These are phyloP conservation scores for Rhodotorula toruloides DNA, from an alignment of 768 basidiomycete genomes.

Conservation along the genomic window DNA sequence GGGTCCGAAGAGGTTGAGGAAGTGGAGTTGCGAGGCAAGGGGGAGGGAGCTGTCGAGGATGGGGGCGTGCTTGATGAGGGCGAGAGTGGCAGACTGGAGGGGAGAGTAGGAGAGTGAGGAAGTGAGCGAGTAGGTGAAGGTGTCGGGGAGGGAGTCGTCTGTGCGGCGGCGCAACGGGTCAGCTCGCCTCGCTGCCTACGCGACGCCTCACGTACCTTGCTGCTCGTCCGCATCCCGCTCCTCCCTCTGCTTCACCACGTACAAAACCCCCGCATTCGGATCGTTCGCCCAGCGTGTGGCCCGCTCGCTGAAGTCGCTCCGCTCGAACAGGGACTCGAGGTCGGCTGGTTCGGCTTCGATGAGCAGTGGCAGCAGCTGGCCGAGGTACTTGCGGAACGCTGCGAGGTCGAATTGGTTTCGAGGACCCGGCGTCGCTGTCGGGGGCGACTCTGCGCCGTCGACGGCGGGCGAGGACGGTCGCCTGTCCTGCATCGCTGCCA, in stretches of 20 bases:
- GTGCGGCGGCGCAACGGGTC: not conserved
- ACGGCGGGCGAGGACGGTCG: not conserved
- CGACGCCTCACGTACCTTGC: conserved; percentile 30
- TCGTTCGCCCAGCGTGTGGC: conserved; percentile 71
- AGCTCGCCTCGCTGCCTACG: not conserved
- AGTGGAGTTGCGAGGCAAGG: conserved; percentile 77
- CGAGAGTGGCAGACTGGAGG: conserved; percentile 75
- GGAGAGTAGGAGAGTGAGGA: conserved; percentile 72
- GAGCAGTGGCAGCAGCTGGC: conserved; percentile 68
- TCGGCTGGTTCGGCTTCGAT: conserved; percentile 67
- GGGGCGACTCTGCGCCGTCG: not conserved
- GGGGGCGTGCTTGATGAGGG: conserved; percentile 81
- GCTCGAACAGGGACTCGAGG: conserved; percentile 60
- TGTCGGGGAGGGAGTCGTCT: conserved; percentile 8
- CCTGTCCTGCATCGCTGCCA: no score
- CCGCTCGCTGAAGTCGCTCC: conserved; percentile 64
- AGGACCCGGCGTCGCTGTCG: conserved; percentile 4
- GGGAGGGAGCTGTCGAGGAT: conserved; percentile 74
- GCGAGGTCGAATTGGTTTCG: conserved; percentile 53
- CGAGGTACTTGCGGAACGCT: conserved; percentile 66
- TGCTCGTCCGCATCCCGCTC: conserved; percentile 55
- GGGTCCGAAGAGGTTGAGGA: conserved; percentile 69
- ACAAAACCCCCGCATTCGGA: conserved; percentile 63
- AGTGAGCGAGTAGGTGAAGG: conserved; percentile 46
- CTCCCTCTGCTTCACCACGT: conserved; percentile 72